Evolutionary conservation across 2,329 filamentous ascomycete species (phyloP).

Genomic region (Periconia sp.): DNA sequence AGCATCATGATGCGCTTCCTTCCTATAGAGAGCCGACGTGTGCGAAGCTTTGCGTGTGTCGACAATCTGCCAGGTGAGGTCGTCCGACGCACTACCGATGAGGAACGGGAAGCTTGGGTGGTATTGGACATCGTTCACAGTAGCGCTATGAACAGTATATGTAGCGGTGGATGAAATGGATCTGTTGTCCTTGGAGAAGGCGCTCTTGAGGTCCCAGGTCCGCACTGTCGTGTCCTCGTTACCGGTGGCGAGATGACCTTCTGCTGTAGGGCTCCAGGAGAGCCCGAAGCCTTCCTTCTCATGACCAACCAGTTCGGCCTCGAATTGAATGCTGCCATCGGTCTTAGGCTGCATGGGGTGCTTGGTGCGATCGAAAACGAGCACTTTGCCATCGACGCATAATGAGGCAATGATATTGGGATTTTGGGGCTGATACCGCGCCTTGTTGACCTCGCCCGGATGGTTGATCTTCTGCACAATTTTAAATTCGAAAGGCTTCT

Average conservation of each 20-base stretch:
- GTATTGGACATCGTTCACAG: slow-evolving; percentile 97
- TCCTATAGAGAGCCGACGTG: slow-evolving; percentile 71
- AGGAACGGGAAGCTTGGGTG: slow-evolving; percentile 81
- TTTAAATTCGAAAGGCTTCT: slow-evolving; percentile 83
- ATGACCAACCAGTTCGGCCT: slow-evolving; percentile 86
- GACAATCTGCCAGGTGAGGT: slow-evolving; percentile 89
- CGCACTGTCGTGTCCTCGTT: slow-evolving; percentile 92
- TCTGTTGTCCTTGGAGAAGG: slow-evolving; percentile 72
- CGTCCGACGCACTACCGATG: slow-evolving; percentile 93
- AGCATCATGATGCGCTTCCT: slow-evolving; percentile 83
- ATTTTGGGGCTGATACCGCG: slow-evolving; percentile 96
- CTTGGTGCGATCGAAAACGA: slow-evolving; percentile 96
- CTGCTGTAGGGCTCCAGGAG: slow-evolving; percentile 85
- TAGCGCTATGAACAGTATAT: slow-evolving; percentile 86
- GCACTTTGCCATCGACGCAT: slow-evolving; percentile 82
- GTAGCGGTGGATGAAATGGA: slow-evolving; percentile 73
- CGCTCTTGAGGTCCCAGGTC: slow-evolving; percentile 83
- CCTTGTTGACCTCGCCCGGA: slow-evolving; percentile 97
- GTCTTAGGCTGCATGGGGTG: slow-evolving; percentile 74
- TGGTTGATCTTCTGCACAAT: slow-evolving; percentile 97
- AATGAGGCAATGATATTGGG: slow-evolving; percentile 95
- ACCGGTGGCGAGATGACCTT: slow-evolving; percentile 84
- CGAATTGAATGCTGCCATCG: slow-evolving; percentile 74
- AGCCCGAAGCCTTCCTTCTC: slow-evolving; percentile 89
- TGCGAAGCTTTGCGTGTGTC: slow-evolving; percentile 76